A percentile compares a stretch with the other conserved stretches of the same genome.
These are phyloP conservation scores for Endoconidiophora polonica DNA, from an alignment of 2,329 filamentous ascomycete species.

Conservation along the genomic window DNA sequence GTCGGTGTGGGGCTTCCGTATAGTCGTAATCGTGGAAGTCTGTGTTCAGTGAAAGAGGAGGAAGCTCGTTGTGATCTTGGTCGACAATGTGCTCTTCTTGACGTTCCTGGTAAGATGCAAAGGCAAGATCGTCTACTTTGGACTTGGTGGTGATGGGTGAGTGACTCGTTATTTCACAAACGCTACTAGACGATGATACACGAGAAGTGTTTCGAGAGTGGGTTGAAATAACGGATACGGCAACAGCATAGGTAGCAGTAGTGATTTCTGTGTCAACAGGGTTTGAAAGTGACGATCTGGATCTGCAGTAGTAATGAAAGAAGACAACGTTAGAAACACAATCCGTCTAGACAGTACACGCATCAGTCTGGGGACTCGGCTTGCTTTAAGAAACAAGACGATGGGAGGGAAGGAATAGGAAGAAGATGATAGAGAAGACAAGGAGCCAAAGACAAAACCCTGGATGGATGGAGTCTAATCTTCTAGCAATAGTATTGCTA, in stretches of 20 bases:
- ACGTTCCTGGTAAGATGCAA: background rate
- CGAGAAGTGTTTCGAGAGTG: constrained; percentile 9
- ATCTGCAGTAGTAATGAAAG: background rate
- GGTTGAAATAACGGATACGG: background rate
- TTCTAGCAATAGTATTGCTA: background rate
- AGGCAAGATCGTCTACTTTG: too few relatives aligned
- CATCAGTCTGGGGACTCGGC: background rate
- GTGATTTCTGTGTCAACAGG: constrained; percentile 1
- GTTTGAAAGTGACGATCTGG: constrained; percentile 6
- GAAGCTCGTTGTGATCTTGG: background rate
- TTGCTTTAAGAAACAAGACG: background rate
- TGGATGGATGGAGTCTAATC: background rate
- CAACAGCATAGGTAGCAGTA: too few relatives aligned
- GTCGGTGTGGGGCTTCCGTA: background rate
- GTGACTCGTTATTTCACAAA: too few relatives aligned
- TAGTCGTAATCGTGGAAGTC: too few relatives aligned
- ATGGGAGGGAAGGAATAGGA: background rate
- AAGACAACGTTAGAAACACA: background rate
- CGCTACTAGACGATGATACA: too few relatives aligned
- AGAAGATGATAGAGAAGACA: background rate
- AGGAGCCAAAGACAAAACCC: background rate
- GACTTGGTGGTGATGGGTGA: too few relatives aligned
- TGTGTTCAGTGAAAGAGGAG: too few relatives aligned
- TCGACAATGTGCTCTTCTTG: background rate
- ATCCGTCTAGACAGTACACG: background rate